A percentile compares a stretch with the other conserved stretches of the same genome.
These are phyloP conservation scores for Aspergillus awamori DNA, from an alignment of 2,329 filamentous ascomycete genomes.

Conservation along the genomic window DNA sequence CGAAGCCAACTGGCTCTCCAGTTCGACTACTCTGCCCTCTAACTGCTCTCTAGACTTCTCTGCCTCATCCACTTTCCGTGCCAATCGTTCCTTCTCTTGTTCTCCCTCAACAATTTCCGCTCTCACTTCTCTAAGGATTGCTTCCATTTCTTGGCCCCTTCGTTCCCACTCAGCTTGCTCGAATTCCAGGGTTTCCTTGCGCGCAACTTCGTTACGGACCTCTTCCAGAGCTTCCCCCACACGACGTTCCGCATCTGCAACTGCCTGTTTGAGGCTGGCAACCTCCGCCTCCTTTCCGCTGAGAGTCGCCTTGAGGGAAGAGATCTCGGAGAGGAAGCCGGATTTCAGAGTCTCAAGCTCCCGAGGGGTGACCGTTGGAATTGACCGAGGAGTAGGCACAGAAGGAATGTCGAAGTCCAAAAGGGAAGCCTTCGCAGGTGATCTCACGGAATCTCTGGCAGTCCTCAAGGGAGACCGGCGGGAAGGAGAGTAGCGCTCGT, in stretches of 20 bases:
- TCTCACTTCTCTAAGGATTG: slow-evolving; percentile 75
- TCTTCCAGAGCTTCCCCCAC: slow-evolving; percentile 84
- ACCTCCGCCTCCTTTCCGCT: slow-evolving; percentile 94
- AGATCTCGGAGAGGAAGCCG: slow-evolving; percentile 86
- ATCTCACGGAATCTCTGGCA: slow-evolving; percentile 39
- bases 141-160: slow-evolving; percentile 82
- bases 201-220: slow-evolving; percentile 72
- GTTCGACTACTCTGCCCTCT: slow-evolving; percentile 49
- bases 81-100: slow-evolving; percentile 77
- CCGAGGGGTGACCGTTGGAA: slow-evolving; percentile 86
- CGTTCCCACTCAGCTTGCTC: slow-evolving; percentile 84
- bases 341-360: slow-evolving; percentile 94
- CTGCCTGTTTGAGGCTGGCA: slow-evolving; percentile 79
- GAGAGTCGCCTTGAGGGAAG: slow-evolving; percentile 86
- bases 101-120: slow-evolving; percentile 78
- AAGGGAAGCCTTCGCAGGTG: slow-evolving; percentile 64
- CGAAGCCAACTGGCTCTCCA: slow-evolving; percentile 50
- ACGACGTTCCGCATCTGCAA: slow-evolving; percentile 87
- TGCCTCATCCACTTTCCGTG: slow-evolving; percentile 73
- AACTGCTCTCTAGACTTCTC: slow-evolving; percentile 61
- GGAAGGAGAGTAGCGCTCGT: slow-evolving; percentile 42
- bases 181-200: slow-evolving; percentile 70
- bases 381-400: slow-evolving; percentile 84
- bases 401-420: slow-evolving; percentile 94
- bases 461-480: slow-evolving; percentile 50